Base-by-base conservation (phyloP, 805 yeast species). In the Tetrapisispora taiwanensis region DNA sequence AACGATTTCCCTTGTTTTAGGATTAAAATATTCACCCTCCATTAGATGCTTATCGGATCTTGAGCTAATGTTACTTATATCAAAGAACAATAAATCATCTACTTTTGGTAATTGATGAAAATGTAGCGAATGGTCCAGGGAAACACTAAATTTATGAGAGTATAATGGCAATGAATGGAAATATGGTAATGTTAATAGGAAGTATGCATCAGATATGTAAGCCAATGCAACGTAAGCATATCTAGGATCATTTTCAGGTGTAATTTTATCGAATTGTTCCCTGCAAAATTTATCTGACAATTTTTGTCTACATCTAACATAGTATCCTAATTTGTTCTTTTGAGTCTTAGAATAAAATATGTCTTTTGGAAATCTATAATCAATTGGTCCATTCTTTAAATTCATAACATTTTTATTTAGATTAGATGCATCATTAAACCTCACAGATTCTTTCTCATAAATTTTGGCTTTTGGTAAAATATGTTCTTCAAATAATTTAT, bases 71-170 rank as follows among this genome's bases (percentile, higher is more conserved):
- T 74, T 73, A 39, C 63, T 65, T 36, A 78, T 66, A 39, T 73
- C 68, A 43, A 74, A 72, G 14, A 70, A 66, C 54, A 75, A 60
- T 79, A 81, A 80, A 34, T 76, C 68, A 36, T 70, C 66, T 1
- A 68, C 63, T 35, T 69, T 64, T 44, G 63, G 63, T 19, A 52
- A 39, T 28, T 70, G 74, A 55, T 80, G 85, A 65, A 82, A 79
- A 58, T 79, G 79, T 28, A 84, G 71, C 0, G 78, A 63, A 55
- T 82, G 88, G 51, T 81, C 88, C 49, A 82, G 59, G 19, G 84
- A 76, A 3, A 78, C 80, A 14, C 78, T 73, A 49, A 76, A 71
- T 31, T 68, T 70, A 15, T 74, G 67, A 18, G 72, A 66, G 46
- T 67, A 68, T 57, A 72, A 54, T 19, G 70, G 71, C 35, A 71